Conservation (phyloP, 768 basidiomycete genomes). For the Rhodotorula taiwanensis region DNA sequence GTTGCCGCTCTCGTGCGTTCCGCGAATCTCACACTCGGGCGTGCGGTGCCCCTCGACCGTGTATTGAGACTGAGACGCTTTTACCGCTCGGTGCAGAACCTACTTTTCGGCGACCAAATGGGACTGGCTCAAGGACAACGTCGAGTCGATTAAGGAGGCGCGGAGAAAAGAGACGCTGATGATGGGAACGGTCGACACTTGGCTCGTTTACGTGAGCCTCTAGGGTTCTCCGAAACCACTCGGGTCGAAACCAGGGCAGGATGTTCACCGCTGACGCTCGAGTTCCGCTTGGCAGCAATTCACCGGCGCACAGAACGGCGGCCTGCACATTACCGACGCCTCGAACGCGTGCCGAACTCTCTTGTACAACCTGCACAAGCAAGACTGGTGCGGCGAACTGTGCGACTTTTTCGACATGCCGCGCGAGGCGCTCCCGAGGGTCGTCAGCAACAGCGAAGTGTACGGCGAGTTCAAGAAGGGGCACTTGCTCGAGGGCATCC, state of each 20-base stretch:
- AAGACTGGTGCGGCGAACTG: conserved; percentile 75
- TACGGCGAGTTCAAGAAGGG: conserved; percentile 62
- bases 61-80: too few species aligned
- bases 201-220: conserved; percentile 73
- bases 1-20: conserved; percentile 37
- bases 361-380: conserved; percentile 70
- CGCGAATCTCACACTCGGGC: not conserved
- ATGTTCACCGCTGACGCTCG: conserved; percentile 1
- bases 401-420: conserved; percentile 81
- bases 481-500: conserved; percentile 54
- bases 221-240: not conserved
- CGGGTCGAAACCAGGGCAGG: conserved; percentile 1
- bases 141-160: conserved; percentile 65
- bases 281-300: conserved; percentile 55
- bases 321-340: conserved; percentile 79
- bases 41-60: too few species aligned
- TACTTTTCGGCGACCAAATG: conserved; percentile 92
- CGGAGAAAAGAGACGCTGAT: conserved; percentile 71
- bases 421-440: conserved; percentile 64
- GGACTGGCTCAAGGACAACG: conserved; percentile 91
- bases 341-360: conserved; percentile 96
- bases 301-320: conserved; percentile 63
- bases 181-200: conserved; percentile 95
- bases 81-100: conserved; percentile 47
- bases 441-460: conserved; percentile 86